Percentiles rank a stretch among this genome's conserved stretches.
phyloP scores from a whole-genome alignment of 1,284 basidiomycete species.

The Microbotryum silenes-acaulis region DNA sequence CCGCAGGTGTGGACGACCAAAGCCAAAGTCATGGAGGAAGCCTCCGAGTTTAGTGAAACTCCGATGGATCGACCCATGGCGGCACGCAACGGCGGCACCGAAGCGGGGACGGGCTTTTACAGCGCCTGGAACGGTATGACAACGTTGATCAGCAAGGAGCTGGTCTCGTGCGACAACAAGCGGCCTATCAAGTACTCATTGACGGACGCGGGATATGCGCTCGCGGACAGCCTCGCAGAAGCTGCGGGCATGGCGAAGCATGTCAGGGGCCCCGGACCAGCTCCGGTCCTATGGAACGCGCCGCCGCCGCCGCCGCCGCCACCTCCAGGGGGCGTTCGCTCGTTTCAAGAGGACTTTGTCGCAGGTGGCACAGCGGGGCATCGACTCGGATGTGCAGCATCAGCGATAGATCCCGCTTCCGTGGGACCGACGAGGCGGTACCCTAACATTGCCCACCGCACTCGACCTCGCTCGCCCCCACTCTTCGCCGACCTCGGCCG shows the following conservation, averaged over 20 bases:
- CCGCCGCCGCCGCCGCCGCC: too few relatives aligned
- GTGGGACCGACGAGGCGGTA: too few relatives aligned
- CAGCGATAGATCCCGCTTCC: too few relatives aligned
- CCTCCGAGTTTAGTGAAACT: slow-evolving; percentile 3
- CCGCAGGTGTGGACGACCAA: slow-evolving; percentile 9
- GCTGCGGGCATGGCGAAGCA: slow-evolving; percentile 8
- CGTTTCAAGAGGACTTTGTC: too few relatives aligned
- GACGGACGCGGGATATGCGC: slow-evolving; percentile 16
- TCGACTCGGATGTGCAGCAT: too few relatives aligned
- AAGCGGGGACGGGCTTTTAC: slow-evolving; percentile 3
- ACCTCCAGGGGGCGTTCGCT: too few relatives aligned
- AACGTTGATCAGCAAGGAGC: slow-evolving; percentile 11
- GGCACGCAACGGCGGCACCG: slow-evolving; percentile 3
- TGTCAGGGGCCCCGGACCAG: background rate
- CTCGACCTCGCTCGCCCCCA: background rate
- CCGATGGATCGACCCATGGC: slow-evolving; percentile 15
- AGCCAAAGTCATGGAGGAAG: slow-evolving; percentile 10
- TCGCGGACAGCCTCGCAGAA: slow-evolving; percentile 20
- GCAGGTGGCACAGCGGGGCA: too few relatives aligned
- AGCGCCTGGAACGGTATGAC: slow-evolving; percentile 22
- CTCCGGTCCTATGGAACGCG: too few relatives aligned
- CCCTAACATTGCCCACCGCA: too few relatives aligned
- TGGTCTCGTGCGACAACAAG: slow-evolving; percentile 14
- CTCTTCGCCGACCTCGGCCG: background rate
- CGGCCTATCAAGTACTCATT: slow-evolving; percentile 12